These are phyloP conservation scores for Scleromitrula shiraiana DNA, from an alignment of 2,329 filamentous ascomycete species.

Conservation along the genomic window DNA sequence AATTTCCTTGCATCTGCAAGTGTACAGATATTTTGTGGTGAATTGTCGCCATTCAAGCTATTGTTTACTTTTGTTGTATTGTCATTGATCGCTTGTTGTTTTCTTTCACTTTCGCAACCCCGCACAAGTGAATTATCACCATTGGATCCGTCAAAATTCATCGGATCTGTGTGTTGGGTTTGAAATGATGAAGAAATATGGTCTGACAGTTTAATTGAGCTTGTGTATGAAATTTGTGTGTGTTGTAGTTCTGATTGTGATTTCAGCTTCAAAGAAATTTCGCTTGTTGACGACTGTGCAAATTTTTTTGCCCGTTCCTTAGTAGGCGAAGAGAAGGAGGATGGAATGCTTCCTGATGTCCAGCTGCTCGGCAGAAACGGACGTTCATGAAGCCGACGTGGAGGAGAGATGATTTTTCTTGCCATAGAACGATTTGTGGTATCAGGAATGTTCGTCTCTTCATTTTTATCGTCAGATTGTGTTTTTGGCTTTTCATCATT, in stretches of 20 bases:
- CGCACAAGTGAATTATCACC: conserved; percentile 1
- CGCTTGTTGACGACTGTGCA: neutral
- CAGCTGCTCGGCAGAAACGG: neutral
- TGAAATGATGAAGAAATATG: too few relatives aligned
- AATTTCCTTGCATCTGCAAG: neutral
- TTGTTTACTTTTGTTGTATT: neutral
- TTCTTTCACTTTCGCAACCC: neutral
- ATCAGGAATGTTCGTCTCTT: neutral
- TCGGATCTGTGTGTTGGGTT: too few relatives aligned
- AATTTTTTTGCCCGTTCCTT: neutral
- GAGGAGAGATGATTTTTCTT: neutral
- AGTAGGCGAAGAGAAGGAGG: neutral
- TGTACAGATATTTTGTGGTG: neutral
- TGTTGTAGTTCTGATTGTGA: too few relatives aligned
- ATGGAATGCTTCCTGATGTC: neutral
- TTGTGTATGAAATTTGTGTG: too few relatives aligned
- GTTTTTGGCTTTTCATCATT: too few relatives aligned
- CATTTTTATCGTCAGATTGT: neutral
- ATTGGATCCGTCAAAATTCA: conserved; percentile 4
- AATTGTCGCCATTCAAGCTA: neutral
- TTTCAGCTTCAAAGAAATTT: too few relatives aligned
- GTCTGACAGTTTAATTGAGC: too few relatives aligned
- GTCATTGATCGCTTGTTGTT: conserved; percentile 2
- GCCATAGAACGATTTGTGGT: neutral
- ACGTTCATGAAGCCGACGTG: conserved; percentile 1